These are phyloP conservation scores for Cyberlindnera americana DNA, from an alignment of 805 yeast genomes.

Conservation along the genomic window DNA sequence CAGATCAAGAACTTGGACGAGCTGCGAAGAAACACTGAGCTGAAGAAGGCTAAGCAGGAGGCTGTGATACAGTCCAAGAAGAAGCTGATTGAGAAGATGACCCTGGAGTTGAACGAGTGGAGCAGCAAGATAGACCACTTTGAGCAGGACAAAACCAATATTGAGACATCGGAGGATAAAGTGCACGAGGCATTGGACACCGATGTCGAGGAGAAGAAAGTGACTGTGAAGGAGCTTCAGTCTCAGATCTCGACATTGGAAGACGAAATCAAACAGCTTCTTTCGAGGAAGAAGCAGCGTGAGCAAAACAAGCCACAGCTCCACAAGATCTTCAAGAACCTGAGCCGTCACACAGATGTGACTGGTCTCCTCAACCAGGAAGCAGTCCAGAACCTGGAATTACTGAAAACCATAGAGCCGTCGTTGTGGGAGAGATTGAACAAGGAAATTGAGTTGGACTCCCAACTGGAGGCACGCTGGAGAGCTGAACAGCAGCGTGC, in stretches of 20 bases:
- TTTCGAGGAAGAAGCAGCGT: slow-evolving; percentile 20
- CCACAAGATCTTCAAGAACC: slow-evolving; percentile 15
- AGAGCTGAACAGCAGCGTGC: slow-evolving; percentile 37
- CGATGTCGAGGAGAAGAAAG: slow-evolving; percentile 16
- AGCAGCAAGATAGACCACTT: slow-evolving; percentile 26
- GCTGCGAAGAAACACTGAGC: slow-evolving; percentile 34
- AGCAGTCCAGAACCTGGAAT: slow-evolving; percentile 21
- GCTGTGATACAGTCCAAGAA: slow-evolving; percentile 27
- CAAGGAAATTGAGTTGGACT: slow-evolving; percentile 31
- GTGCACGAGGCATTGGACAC: slow-evolving; percentile 18
- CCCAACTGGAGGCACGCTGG: slow-evolving; percentile 37
- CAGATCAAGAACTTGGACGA: slow-evolving; percentile 42
- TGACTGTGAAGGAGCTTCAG: slow-evolving; percentile 10
- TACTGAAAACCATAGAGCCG: slow-evolving; percentile 18
- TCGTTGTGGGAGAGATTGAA: slow-evolving; percentile 19
- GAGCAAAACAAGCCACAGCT: slow-evolving; percentile 18
- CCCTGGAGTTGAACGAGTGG: slow-evolving; percentile 35
- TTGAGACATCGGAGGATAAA: slow-evolving; percentile 17
- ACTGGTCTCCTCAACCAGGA: slow-evolving; percentile 24
- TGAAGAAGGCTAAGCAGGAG: slow-evolving; percentile 34
- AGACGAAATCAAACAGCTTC: slow-evolving; percentile 16
- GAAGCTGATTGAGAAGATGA: slow-evolving; percentile 33
- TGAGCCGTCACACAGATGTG: slow-evolving; percentile 20
- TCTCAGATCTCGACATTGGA: slow-evolving; percentile 16
- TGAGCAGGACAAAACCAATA: slow-evolving; percentile 15